phyloP scores from a whole-genome alignment of 768 basidiomycete species.

The Macrolepiota fuliginosa region DNA sequence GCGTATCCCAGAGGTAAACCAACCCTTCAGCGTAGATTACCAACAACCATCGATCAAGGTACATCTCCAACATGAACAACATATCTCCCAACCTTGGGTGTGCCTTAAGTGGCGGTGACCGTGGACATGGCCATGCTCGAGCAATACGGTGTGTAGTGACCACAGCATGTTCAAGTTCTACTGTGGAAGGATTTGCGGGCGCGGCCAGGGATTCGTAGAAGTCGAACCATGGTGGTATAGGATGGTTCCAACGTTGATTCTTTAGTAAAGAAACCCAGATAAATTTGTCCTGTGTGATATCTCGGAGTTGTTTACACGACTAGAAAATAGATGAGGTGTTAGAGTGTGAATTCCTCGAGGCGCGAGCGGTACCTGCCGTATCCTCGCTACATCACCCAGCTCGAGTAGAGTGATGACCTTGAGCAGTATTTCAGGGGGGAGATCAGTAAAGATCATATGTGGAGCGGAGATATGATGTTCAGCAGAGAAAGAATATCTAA shows the following conservation, averaged over 20 bases:
- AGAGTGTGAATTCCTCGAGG: background rate
- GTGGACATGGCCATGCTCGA: background rate
- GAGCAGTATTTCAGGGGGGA: constrained; percentile 10
- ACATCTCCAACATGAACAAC: constrained; percentile 37
- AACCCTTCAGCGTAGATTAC: constrained; percentile 40
- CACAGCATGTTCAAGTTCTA: constrained; percentile 6
- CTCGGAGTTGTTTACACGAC: constrained; percentile 5
- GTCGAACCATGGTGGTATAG: constrained; percentile 1
- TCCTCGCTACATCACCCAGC: constrained; percentile 7
- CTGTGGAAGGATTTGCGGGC: background rate
- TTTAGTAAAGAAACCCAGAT: constrained; percentile 2
- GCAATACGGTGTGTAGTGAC: constrained; percentile 6
- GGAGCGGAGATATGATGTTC: background rate
- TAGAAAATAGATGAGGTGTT: background rate
- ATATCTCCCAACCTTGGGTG: constrained; percentile 5
- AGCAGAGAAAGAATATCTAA: background rate
- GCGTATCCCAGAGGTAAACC: constrained; percentile 41
- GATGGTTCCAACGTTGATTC: background rate
- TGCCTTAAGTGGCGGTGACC: background rate
- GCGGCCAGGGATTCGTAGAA: background rate
- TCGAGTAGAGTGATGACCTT: constrained; percentile 4
- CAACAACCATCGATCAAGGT: constrained; percentile 48
- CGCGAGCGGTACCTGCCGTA: constrained; percentile 10
- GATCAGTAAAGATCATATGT: background rate
- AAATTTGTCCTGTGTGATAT: constrained; percentile 2